Percentiles rank a stretch among this genome's conserved stretches.
Conservation (phyloP, 768 basidiomycete genomes). For the Suillus brevipes region DNA sequence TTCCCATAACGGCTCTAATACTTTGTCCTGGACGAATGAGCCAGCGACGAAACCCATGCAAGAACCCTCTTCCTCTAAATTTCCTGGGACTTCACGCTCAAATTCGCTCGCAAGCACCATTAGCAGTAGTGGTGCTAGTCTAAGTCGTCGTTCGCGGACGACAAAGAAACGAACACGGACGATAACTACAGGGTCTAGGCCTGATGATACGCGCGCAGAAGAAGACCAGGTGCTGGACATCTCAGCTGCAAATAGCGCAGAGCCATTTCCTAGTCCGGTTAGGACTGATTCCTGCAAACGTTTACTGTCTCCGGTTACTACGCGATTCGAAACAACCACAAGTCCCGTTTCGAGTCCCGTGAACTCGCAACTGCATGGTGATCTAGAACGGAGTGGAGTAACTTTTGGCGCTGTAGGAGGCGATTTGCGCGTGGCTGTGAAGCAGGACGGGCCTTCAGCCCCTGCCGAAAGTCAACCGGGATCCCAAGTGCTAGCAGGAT, state of each 20-base stretch:
- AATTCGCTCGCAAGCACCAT: slow-evolving; percentile 40
- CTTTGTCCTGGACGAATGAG: slow-evolving; percentile 23
- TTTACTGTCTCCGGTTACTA: slow-evolving; percentile 11
- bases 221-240: slow-evolving; percentile 31
- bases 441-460: slow-evolving; percentile 13
- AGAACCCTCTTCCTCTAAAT: slow-evolving; percentile 29
- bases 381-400: slow-evolving; percentile 26
- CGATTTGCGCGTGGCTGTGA: slow-evolving; percentile 9
- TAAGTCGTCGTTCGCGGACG: slow-evolving; percentile 49
- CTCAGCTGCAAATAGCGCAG: slow-evolving; percentile 24
- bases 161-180: slow-evolving; percentile 57
- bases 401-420: slow-evolving; percentile 25
- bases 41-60: slow-evolving; percentile 29
- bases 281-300: slow-evolving; percentile 14
- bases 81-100: slow-evolving; percentile 35
- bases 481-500: background rate
- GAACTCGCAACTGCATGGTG: slow-evolving; percentile 13
- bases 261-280: slow-evolving; percentile 7
- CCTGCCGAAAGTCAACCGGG: slow-evolving; percentile 15
- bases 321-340: slow-evolving; percentile 16
- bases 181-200: slow-evolving; percentile 36
- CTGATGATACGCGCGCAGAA: slow-evolving; percentile 19
- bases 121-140: slow-evolving; percentile 48
- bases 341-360: slow-evolving; percentile 13
- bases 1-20: slow-evolving; percentile 14